phyloP scores from a whole-genome alignment of 73 alveolate species.

The Symbiodinium natans region DNA sequence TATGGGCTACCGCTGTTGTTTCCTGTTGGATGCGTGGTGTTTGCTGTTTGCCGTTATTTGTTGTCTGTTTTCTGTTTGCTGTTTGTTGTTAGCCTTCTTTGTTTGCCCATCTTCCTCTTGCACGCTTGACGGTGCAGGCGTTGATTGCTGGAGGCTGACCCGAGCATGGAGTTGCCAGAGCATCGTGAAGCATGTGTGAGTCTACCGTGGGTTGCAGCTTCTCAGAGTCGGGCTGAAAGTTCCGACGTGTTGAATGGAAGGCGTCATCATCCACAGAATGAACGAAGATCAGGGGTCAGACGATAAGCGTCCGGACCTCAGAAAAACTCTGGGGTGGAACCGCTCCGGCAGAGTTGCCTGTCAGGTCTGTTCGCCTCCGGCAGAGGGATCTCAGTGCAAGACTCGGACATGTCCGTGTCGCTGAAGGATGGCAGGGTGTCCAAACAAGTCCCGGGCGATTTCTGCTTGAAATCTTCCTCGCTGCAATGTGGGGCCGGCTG shows the following conservation, averaged over 20 bases:
- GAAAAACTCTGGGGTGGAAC: too few species aligned
- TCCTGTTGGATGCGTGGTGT: too few species aligned
- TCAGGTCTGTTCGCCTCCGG: neutral
- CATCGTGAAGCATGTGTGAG: neutral
- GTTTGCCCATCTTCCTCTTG: too few species aligned
- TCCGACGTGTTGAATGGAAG: neutral
- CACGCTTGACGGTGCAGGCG: neutral
- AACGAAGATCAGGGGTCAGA: neutral
- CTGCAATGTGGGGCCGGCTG: too few species aligned
- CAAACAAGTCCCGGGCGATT: too few species aligned
- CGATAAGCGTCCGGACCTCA: neutral
- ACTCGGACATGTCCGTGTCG: constrained; percentile 10
- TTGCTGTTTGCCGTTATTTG: too few species aligned
- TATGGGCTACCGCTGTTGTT: too few species aligned
- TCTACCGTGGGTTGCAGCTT: neutral
- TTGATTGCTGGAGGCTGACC: neutral
- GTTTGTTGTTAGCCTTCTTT: too few species aligned
- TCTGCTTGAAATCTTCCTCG: too few species aligned
- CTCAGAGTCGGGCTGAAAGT: neutral
- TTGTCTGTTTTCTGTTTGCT: too few species aligned
- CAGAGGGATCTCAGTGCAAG: constrained; percentile 9
- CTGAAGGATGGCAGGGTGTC: neutral
- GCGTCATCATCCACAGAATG: neutral
- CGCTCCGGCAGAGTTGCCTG: too few species aligned
- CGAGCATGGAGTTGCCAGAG: neutral